Evolutionary conservation across 495 filamentous ascomycete species (phyloP), one percentile per base, ranked within the genome.

Genomic region (Opeltia flavorubescens): DNA sequence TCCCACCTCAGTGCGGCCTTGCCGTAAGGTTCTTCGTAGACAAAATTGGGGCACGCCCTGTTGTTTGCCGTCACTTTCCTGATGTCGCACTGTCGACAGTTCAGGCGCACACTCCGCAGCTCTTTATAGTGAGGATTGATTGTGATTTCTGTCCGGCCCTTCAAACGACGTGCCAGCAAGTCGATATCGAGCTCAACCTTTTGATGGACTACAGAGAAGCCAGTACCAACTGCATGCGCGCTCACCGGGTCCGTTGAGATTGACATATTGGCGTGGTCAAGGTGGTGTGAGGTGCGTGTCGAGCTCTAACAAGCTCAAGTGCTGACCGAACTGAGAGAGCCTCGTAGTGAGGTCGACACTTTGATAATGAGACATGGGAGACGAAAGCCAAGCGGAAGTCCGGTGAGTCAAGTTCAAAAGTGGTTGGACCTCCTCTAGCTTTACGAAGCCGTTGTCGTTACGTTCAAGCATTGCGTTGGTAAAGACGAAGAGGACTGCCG

Each of bases 111-210:
- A n/a, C 68, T 70, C 33, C 70, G 70, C 24, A 94, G 66, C 7
- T 84, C 74, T 39, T 76, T 74, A 33, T 66, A 62, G 26, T 78
- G 74, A 11, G 84, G 82, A 49, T 83, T 75, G 35, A 95, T 74
- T 1, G 80, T 77, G 50, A 98, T 83, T 43, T 84, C 83, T 8
- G 83, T 84, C 52, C 75, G 81, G 27, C 91, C 91, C 54, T 72
- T 82, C 55, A 96, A 59, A 57, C 71, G 78, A 57, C 80, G 81
- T 21, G 71, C 74, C 40, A 69, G 68, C 54, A 98, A 87, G 62
- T 95, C 78, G 51, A 98, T 71, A 48, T 96, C 89, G 44, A 96
- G 68, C 50, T 88, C 80, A 44, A 98, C 78, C 58, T 80, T 82
- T 62, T 96, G 91, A 54, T 83, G 77, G n/a, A 78, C 65, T 7